Conservation (phyloP, 805 yeast genomes). For the Wickerhamiella galacta region DNA sequence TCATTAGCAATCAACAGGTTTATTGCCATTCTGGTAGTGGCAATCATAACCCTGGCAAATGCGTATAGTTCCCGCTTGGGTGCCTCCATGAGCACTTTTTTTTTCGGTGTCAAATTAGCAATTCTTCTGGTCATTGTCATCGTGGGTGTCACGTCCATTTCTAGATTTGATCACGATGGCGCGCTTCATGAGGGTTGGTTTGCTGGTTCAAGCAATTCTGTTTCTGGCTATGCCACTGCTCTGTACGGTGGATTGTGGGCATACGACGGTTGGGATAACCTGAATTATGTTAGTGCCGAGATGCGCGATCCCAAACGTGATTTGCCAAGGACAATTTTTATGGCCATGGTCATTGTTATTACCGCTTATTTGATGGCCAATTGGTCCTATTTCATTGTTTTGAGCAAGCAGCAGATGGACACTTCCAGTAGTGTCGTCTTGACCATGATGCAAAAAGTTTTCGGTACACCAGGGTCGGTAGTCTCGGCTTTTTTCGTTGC, state of each 20-base stretch:
- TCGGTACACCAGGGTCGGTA: slow-evolving; percentile 18
- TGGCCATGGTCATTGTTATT: slow-evolving; percentile 26
- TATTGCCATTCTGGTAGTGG: slow-evolving; percentile 20
- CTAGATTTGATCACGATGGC: slow-evolving; percentile 11
- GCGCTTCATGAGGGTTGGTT: slow-evolving; percentile 15
- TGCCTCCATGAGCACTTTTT: slow-evolving; percentile 20
- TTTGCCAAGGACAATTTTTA: slow-evolving; percentile 24
- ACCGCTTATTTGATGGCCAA: slow-evolving; percentile 23
- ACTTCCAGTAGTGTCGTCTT: slow-evolving; percentile 23
- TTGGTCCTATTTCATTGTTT: slow-evolving; percentile 42
- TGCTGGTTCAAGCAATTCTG: slow-evolving; percentile 16
- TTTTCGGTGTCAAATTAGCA: slow-evolving; percentile 22
- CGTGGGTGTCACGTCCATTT: slow-evolving; percentile 17
- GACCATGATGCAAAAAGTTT: slow-evolving; percentile 18
- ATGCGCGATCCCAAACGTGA: slow-evolving; percentile 24
- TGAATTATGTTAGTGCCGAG: slow-evolving; percentile 27
- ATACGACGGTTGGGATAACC: slow-evolving; percentile 30
- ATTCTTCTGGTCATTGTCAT: slow-evolving; percentile 19
- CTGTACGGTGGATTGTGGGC: slow-evolving; percentile 29
- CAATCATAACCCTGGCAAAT: slow-evolving; percentile 17
- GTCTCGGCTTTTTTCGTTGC: slow-evolving; percentile 23
- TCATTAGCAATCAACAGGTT: slow-evolving; percentile 18
- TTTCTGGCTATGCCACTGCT: slow-evolving; percentile 23
- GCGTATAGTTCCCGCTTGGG: slow-evolving; percentile 19
- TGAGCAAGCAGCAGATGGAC: slow-evolving; percentile 40